Percentiles rank a stretch among this genome's conserved stretches.
Conservation (phyloP, 208 protist species). For the Leptomonas seymouri region DNA sequence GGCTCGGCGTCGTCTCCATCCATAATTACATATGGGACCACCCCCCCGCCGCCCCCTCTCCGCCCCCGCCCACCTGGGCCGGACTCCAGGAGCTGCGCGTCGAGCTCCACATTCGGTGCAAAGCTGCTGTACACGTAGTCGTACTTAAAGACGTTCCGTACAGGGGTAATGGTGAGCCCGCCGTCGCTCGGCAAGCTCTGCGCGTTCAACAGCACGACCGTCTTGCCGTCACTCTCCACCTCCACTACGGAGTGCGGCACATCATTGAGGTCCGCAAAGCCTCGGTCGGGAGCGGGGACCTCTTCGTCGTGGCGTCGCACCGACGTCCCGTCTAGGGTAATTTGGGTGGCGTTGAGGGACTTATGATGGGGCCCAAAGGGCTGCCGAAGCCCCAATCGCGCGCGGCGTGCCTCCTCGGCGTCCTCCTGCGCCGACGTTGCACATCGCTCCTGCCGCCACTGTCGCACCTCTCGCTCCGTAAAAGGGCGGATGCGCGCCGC, state of each 20-base stretch:
- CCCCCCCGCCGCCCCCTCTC: background rate
- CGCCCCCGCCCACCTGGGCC: background rate
- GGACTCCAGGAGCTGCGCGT: background rate
- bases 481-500: slow-evolving; percentile 67
- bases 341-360: slow-evolving; percentile 9
- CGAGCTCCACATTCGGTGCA: slow-evolving; percentile 47
- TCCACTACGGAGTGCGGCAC: slow-evolving; percentile 49
- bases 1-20: slow-evolving; percentile 3
- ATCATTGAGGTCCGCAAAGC: background rate
- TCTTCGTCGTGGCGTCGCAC: slow-evolving; percentile 4
- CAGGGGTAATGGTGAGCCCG: background rate
- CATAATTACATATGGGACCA: slow-evolving; percentile 10
- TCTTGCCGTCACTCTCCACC: slow-evolving; percentile 54
- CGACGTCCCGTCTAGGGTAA: background rate
- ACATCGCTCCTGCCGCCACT: slow-evolving; percentile 32
- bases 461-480: slow-evolving; percentile 41
- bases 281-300: background rate
- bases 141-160: slow-evolving; percentile 53
- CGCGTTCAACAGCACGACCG: slow-evolving; percentile 49
- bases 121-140: slow-evolving; percentile 71
- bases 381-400: slow-evolving; percentile 30
- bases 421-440: slow-evolving; percentile 3
- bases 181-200: background rate
- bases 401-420: slow-evolving; percentile 13
- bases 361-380: slow-evolving; percentile 43